Conservation (phyloP, 257 asterid genomes). For the Penstemon davidsonii region DNA sequence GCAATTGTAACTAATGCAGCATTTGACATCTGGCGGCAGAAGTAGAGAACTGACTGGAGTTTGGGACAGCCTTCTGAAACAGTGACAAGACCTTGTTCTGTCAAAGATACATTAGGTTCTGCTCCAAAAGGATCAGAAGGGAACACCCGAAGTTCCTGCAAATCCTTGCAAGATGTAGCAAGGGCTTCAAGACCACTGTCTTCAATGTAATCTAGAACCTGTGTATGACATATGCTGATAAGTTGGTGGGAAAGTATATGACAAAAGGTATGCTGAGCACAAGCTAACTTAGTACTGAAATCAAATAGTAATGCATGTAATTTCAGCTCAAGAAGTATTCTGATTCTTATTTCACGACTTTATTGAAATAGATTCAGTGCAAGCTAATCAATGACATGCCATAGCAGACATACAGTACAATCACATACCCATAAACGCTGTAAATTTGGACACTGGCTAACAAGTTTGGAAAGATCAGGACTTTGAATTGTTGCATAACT, state of each 20-base stretch:
- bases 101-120: slow-evolving; percentile 75
- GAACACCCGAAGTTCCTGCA: slow-evolving; percentile 84
- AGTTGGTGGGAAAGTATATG: not conserved
- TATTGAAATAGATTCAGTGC: not conserved
- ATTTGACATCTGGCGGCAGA: slow-evolving; percentile 98
- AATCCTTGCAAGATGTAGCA: slow-evolving; percentile 78
- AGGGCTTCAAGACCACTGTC: slow-evolving; percentile 80
- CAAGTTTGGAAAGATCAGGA: slow-evolving; percentile 68
- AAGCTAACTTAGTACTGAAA: not conserved
- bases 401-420: slow-evolving; percentile 1
- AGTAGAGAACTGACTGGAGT: slow-evolving; percentile 83
- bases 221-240: slow-evolving; percentile 11
- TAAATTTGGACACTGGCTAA: slow-evolving; percentile 68
- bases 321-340: not conserved
- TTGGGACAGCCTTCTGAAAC: slow-evolving; percentile 94
- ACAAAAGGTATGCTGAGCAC: not conserved
- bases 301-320: not conserved
- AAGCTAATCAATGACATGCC: not conserved
- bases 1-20: slow-evolving; percentile 81
- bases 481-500: slow-evolving; percentile 53
- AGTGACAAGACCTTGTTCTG: slow-evolving; percentile 86
- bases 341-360: not conserved
- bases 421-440: slow-evolving; percentile 83
- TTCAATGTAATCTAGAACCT: slow-evolving; percentile 93
- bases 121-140: slow-evolving; percentile 88